Conservation (phyloP, 176 grass and related monocot species). For the Oryza nivara region DNA sequence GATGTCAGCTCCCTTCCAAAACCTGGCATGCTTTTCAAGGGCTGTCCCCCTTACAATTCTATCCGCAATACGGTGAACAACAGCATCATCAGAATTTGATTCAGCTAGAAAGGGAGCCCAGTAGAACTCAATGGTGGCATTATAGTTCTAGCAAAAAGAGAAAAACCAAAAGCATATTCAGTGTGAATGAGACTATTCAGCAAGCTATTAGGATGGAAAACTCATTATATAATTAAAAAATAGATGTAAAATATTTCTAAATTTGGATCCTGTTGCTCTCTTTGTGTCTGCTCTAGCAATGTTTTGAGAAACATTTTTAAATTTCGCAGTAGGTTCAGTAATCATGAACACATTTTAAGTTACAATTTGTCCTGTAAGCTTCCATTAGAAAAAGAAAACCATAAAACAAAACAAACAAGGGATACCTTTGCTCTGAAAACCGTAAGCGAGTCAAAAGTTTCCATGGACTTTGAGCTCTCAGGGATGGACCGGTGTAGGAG, state of each 20-base stretch:
- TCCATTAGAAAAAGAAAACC: background rate
- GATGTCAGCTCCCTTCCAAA: slow-evolving; percentile 85
- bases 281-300: background rate
- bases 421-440: slow-evolving; percentile 91
- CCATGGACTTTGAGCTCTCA: slow-evolving; percentile 70
- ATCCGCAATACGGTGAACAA: slow-evolving; percentile 65
- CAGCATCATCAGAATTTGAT: slow-evolving; percentile 91
- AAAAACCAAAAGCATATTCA: slow-evolving; percentile 19
- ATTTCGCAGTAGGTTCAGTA: background rate
- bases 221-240: background rate
- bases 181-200: background rate
- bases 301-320: background rate
- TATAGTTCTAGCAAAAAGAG: slow-evolving; percentile 66
- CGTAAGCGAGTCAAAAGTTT: slow-evolving; percentile 72
- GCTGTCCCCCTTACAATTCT: slow-evolving; percentile 63
- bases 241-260: background rate
- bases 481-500: slow-evolving; percentile 76
- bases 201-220: slow-evolving; percentile 5
- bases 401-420: background rate
- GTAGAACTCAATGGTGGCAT: slow-evolving; percentile 96
- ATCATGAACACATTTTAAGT: background rate
- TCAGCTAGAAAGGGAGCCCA: slow-evolving; percentile 96
- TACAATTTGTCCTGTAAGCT: background rate
- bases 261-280: background rate
- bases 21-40: slow-evolving; percentile 77